Evolutionary conservation across 768 basidiomycete genomes (phyloP).

Genomic region (Arthromyces matolae): DNA sequence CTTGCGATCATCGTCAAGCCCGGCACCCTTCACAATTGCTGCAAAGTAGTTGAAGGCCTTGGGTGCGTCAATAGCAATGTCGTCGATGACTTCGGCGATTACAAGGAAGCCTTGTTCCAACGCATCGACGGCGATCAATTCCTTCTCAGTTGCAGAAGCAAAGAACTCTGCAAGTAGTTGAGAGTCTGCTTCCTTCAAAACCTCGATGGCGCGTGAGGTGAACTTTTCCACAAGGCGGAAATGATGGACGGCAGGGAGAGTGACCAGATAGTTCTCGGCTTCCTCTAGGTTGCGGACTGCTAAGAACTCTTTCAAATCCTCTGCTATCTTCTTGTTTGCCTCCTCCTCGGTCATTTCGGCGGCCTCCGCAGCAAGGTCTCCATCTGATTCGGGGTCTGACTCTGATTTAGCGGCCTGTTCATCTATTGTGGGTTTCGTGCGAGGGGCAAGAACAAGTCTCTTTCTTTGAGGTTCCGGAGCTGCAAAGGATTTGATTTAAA

Average conservation of each 20-base stretch:
- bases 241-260: constrained; percentile 63
- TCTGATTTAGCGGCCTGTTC: constrained; percentile 21
- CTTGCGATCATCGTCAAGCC: constrained; percentile 58
- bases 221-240: constrained; percentile 70
- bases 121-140: constrained; percentile 49
- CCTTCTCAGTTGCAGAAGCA: constrained; percentile 54
- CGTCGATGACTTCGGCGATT: constrained; percentile 76
- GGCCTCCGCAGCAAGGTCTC: constrained; percentile 41
- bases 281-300: constrained; percentile 80
- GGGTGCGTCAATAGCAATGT: constrained; percentile 87
- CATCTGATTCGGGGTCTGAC: constrained; percentile 38
- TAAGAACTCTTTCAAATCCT: constrained; percentile 87
- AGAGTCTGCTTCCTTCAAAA: constrained; percentile 79
- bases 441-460: constrained; percentile 72
- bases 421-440: constrained; percentile 62
- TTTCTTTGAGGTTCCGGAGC: constrained; percentile 59
- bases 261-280: constrained; percentile 82
- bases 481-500: constrained; percentile 23
- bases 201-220: constrained; percentile 68
- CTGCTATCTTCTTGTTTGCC: constrained; percentile 70
- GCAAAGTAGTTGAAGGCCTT: constrained; percentile 78
- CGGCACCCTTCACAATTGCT: constrained; percentile 67
- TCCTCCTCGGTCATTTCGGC: constrained; percentile 59
- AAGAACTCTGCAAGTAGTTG: constrained; percentile 77
- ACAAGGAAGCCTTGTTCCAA: constrained; percentile 75